Evolutionary conservation across 2,329 filamentous ascomycete species (phyloP).

Genomic region (Colletotrichum karsti): DNA sequence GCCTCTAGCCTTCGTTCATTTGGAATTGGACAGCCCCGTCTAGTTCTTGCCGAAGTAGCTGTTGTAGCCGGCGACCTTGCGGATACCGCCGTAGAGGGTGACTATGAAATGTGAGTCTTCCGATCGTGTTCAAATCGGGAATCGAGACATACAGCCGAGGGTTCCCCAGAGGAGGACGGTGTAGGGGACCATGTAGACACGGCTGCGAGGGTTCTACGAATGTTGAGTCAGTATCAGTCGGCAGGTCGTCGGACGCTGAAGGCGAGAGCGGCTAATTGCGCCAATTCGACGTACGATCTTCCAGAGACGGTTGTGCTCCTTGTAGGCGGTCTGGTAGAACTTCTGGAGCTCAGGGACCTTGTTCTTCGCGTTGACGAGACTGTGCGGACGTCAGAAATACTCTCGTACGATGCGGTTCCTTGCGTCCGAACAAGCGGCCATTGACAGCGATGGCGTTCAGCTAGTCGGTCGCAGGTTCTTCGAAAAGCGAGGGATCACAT

Average conservation of each 20-base stretch:
- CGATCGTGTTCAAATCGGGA: background rate
- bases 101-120: slow-evolving; percentile 45
- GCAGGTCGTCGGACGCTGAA: background rate
- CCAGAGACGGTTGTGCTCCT: slow-evolving; percentile 76
- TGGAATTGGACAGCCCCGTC: slow-evolving; percentile 26
- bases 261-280: background rate
- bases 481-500: slow-evolving; percentile 31
- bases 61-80: slow-evolving; percentile 81
- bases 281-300: slow-evolving; percentile 71
- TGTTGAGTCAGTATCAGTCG: slow-evolving; percentile 7
- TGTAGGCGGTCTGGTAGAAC: slow-evolving; percentile 78
- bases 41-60: slow-evolving; percentile 74
- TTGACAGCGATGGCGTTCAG: slow-evolving; percentile 24
- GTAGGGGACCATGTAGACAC: slow-evolving; percentile 73
- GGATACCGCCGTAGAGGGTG: slow-evolving; percentile 76
- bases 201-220: slow-evolving; percentile 70
- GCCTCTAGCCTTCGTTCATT: background rate
- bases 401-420: slow-evolving; percentile 20
- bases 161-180: slow-evolving; percentile 70
- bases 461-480: background rate
- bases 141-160: slow-evolving; percentile 63
- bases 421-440: slow-evolving; percentile 25
- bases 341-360: slow-evolving; percentile 79
- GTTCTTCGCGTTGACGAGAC: slow-evolving; percentile 77
- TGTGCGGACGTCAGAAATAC: slow-evolving; percentile 43